Percentiles rank a stretch among this genome's conserved stretches.
phyloP scores from a whole-genome alignment of 768 basidiomycete species.

The Favolaschia claudopus region DNA sequence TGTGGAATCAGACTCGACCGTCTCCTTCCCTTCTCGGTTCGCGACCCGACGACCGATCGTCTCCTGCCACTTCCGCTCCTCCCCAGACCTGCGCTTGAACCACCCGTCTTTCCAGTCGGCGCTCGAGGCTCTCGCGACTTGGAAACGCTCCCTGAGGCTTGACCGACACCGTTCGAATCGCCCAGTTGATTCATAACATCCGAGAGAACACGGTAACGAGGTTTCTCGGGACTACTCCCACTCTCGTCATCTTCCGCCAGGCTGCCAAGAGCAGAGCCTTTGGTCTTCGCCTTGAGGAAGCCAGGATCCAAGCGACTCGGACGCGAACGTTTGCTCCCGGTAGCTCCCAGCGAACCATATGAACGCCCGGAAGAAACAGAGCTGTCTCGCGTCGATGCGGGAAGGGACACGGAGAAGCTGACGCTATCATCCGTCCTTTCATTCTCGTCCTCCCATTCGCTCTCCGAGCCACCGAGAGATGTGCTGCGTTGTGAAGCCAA shows the following conservation, averaged over 20 bases:
- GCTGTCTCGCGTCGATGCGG: conserved; percentile 41
- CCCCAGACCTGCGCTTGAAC: conserved; percentile 24
- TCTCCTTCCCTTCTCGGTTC: conserved; percentile 74
- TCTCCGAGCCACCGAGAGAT: conserved; percentile 74
- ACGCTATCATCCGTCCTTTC: conserved; percentile 85
- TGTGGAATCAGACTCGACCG: conserved; percentile 86
- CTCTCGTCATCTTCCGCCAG: conserved; percentile 79
- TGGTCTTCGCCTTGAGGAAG: conserved; percentile 67
- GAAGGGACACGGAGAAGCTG: conserved; percentile 52
- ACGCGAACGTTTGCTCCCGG: conserved; percentile 55
- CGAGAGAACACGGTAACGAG: conserved; percentile 54
- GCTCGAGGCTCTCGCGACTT: conserved; percentile 52
- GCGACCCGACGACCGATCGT: conserved; percentile 80
- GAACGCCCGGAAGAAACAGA: conserved; percentile 34
- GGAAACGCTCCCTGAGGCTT: conserved; percentile 34
- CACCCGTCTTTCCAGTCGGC: conserved; percentile 35
- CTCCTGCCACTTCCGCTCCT: conserved; percentile 54
- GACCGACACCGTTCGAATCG: conserved; percentile 32
- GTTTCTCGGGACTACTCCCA: conserved; percentile 40
- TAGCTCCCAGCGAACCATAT: conserved; percentile 35
- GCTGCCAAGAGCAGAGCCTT: conserved; percentile 60
- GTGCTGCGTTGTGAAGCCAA: conserved; percentile 45
- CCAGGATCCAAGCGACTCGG: conserved; percentile 73
- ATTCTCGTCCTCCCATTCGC: conserved; percentile 91
- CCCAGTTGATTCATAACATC: conserved; percentile 69